Evolutionary conservation across 345 rosid species (phyloP).

Genomic region (Garcia nutans): DNA sequence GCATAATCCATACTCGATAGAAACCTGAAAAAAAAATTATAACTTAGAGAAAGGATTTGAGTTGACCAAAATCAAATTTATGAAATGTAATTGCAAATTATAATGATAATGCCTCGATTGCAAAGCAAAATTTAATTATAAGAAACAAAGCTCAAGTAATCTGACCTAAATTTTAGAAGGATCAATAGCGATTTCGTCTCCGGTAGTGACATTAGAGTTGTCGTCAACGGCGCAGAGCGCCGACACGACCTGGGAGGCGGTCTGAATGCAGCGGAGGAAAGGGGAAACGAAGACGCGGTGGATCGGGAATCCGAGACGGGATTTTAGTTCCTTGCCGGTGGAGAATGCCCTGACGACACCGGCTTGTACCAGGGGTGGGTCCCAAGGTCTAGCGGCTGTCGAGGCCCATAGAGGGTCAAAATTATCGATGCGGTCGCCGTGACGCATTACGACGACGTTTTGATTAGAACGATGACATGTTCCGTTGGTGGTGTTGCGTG

Average conservation of each 20-base stretch:
- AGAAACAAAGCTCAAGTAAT: background rate
- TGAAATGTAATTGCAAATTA: no score
- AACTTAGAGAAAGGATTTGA: background rate
- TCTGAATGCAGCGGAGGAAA: conserved; percentile 77
- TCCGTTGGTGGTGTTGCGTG: background rate
- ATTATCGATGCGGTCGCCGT: conserved; percentile 81
- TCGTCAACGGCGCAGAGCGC: conserved; percentile 51
- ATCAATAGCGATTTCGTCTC: conserved; percentile 40
- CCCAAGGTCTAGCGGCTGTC: conserved; percentile 72
- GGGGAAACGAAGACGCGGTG: conserved; percentile 84
- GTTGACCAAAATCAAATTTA: no score
- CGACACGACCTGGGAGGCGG: conserved; percentile 56
- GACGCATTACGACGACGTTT: conserved; percentile 82
- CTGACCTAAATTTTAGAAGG: conserved; percentile 66
- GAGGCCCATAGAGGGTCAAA: conserved; percentile 53
- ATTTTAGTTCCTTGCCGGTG: conserved; percentile 46
- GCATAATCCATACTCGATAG: conserved; percentile 73
- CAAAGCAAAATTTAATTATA: background rate
- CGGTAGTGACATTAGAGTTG: conserved; percentile 25
- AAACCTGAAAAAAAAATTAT: conserved; percentile 46
- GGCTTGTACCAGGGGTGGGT: conserved; percentile 57
- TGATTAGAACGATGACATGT: conserved; percentile 27
- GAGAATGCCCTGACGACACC: conserved; percentile 55
- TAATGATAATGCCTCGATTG: no score
- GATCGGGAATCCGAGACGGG: conserved; percentile 55